A percentile compares a stretch with the other conserved stretches of the same genome.
Evolutionary conservation across 441 rosid genomes (phyloP).

Genomic region (Aleurites moluccanus): DNA sequence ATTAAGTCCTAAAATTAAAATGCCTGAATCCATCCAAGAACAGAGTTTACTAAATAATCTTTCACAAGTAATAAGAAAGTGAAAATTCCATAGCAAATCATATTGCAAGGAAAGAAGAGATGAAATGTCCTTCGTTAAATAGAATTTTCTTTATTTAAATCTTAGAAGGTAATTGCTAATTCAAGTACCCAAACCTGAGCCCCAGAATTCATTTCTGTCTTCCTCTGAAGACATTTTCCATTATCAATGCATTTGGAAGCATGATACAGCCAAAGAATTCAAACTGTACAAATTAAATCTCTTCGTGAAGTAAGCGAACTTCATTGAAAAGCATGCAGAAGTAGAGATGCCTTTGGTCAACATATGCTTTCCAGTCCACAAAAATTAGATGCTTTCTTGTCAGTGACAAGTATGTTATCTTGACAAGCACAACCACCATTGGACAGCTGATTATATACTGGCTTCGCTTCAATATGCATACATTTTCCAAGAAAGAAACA

Average conservation of each 20-base stretch:
- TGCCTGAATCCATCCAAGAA: too few relatives aligned
- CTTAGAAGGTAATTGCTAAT: neutral
- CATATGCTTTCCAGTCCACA: neutral
- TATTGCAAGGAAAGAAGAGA: neutral
- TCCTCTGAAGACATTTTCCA: neutral
- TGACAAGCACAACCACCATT: neutral
- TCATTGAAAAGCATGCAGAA: conserved; percentile 6
- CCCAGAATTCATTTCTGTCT: neutral
- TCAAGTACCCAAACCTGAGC: neutral
- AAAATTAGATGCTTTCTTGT: conserved; percentile 8
- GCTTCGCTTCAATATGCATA: conserved; percentile 1
- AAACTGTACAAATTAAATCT: neutral
- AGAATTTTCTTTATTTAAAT: neutral
- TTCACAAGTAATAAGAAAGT: too few relatives aligned
- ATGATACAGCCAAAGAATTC: neutral
- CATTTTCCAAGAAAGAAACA: conserved; percentile 4
- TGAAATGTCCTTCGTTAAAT: neutral
- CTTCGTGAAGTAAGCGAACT: neutral
- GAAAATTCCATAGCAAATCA: too few relatives aligned
- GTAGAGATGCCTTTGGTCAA: conserved; percentile 3
- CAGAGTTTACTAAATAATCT: too few relatives aligned
- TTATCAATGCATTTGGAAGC: neutral
- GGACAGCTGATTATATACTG: neutral
- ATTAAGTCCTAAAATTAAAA: too few relatives aligned
- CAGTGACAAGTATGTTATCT: conserved; percentile 3